Base-by-base conservation (phyloP, 768 basidiomycete genomes). In the Gloeopeniophorella convolvens region DNA sequence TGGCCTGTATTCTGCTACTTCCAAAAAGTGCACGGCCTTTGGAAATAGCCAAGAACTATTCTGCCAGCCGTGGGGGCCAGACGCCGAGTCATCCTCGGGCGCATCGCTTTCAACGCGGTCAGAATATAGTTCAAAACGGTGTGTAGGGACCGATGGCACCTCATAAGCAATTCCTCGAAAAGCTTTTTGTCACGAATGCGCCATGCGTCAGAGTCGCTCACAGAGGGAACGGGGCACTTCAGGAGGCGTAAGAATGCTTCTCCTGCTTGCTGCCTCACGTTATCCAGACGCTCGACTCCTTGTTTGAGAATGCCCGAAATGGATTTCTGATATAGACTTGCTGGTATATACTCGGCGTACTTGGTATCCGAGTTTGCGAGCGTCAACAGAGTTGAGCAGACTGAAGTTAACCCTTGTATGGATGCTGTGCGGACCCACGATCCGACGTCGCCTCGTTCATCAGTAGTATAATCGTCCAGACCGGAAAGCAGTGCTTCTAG, bases 391-490 rank as follows among this genome's bases (percentile, higher is more conserved):
- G 76, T 68, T 59, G 74, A 69, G 36, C 77, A 69, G 50, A 81
- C 66, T 7, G 71, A 67, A 15, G 79, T 72, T 48, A 93, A 67
- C 9, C 85, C 84, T 39, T 72, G 72, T 43, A 93, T 75, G 59
- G 84, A 88, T 2, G 82, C 80, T 6, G 87, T 76, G 55, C 95
- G 87, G 44, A 93, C 77, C 92, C 93, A 96, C 2, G 95, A 97
- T 34, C 95, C 95, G 31, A 99, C 86, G 63, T 99, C 96, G 4
- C 95, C 95, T 57, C 95, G 82, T 63, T 96, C 89, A 63, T 99
- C 95, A 41, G 79, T 81, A 5, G 89, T 86, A 63, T 98, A 99
- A 69, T 99, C 94, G 16, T 79, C 73, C 45, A 99, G 67, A 3
- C 90, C 93, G n/a, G 62, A 64, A n/a, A 83, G 65, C 31, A 89